Evolutionary conservation across 192 early-diverging fungal genomes (phyloP), one percentile per base, ranked within the genome.

Genomic region (Coemansia sp.): DNA sequence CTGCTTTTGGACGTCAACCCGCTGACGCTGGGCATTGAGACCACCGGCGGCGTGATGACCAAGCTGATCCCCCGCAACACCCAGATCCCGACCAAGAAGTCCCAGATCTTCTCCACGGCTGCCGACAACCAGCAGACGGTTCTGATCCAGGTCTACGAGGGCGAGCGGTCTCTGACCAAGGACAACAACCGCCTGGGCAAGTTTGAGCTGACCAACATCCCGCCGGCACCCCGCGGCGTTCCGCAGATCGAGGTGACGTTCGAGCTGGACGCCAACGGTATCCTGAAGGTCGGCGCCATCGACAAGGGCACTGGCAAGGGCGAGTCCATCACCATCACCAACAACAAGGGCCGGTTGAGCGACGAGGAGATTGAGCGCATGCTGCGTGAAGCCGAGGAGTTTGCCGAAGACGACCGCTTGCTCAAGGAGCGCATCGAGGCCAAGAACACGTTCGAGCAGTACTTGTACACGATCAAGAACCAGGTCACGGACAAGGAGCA

Each of bases 191-290:
- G 88, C 30, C 88, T 97, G 55, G 91, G 95, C 80, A 94, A 95
- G 79, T 98, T 98, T 62, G 95, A 98, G 70, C 86, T 98, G 40
- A 93, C 83, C 70, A 85, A 90, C 60, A 92, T 98, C 68, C 91
- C 95, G 23, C 90, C 95, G 58, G 84, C 93, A 28, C 93, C 93
- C 46, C 92, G 93, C 65, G 95, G 95, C 62, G 89, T 92, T 40
- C 95, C 95, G 46, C 95, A 98, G 82, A 92, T 98, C 46, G 95
- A 98, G 72, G 94, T 97, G 31, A 91, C 92, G 41, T 97, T 97
- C 64, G 93, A 94, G 69, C 85, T 97, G 60, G 90, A 96, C 71
- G 90, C 86, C 51, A 90, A 95, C 85, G 93, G 93, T 77, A 88
- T 98, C 56, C 83, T 98, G 42, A 87, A 87, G 76, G 95, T 98